phyloP scores from a whole-genome alignment of 768 basidiomycete genomes.

The Tulasnella sp. region DNA sequence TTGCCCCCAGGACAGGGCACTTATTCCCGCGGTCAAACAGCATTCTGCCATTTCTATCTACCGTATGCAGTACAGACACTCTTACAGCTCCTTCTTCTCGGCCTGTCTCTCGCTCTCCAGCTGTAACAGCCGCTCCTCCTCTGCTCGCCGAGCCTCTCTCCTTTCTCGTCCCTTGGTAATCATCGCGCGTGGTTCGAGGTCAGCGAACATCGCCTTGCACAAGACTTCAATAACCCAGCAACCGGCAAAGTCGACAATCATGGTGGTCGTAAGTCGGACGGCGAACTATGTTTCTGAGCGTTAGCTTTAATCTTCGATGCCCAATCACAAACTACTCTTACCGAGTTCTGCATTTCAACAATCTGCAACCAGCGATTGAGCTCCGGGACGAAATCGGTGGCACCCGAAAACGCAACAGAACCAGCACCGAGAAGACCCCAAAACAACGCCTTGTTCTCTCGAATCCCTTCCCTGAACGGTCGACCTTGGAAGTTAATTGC shows the following conservation, averaged over 20 bases:
- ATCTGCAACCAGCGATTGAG: slow-evolving; percentile 95
- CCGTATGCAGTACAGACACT: not conserved
- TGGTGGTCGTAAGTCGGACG: slow-evolving; percentile 65
- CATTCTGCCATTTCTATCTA: not conserved
- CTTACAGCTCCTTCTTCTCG: slow-evolving; percentile 40
- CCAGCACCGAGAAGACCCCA: slow-evolving; percentile 89
- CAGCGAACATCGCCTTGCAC: slow-evolving; percentile 73
- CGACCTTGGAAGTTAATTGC: slow-evolving; percentile 99
- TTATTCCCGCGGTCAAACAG: slow-evolving; percentile 3
- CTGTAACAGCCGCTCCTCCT: slow-evolving; percentile 40
- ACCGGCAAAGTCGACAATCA: slow-evolving; percentile 84
- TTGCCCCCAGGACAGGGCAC: not conserved
- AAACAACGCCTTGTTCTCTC: slow-evolving; percentile 90
- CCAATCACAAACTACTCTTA: slow-evolving; percentile 44
- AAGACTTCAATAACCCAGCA: slow-evolving; percentile 79
- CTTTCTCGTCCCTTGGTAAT: slow-evolving; percentile 81
- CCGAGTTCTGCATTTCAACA: slow-evolving; percentile 76
- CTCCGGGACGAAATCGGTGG: slow-evolving; percentile 93
- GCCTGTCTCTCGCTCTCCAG: slow-evolving; percentile 31
- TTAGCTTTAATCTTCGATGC: not conserved
- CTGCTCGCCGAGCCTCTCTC: slow-evolving; percentile 56
- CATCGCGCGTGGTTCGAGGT: slow-evolving; percentile 79
- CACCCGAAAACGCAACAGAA: slow-evolving; percentile 86
- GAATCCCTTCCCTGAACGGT: slow-evolving; percentile 96
- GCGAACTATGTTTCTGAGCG: slow-evolving; percentile 61